These are phyloP conservation scores for Plasmopara muralis DNA, from an alignment of 352 stramenopile species.

Conservation along the genomic window DNA sequence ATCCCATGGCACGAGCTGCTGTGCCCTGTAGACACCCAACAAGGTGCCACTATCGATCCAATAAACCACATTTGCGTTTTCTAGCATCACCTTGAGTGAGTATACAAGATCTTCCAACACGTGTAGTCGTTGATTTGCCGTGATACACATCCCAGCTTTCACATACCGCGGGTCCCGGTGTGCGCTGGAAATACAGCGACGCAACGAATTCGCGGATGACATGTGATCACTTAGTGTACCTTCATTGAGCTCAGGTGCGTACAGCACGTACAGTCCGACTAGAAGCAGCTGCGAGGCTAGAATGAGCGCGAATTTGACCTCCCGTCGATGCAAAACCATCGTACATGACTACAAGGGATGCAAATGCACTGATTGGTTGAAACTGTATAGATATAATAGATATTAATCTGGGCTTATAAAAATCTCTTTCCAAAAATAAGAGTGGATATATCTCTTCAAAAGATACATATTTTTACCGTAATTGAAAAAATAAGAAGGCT, in stretches of 20 bases:
- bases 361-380: not conserved
- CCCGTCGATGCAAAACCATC: conserved; percentile 3
- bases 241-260: conserved; percentile 15
- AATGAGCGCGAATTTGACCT: conserved; percentile 30
- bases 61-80: conserved; percentile 31
- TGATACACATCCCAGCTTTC: conserved; percentile 26
- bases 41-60: conserved; percentile 57
- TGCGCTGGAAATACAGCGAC: conserved; percentile 28
- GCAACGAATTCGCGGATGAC: conserved; percentile 21
- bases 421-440: no score
- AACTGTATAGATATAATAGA: not conserved
- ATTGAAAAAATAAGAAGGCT: no score
- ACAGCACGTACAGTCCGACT: conserved; percentile 35
- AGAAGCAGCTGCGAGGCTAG: conserved; percentile 28
- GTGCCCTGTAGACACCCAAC: conserved; percentile 39
- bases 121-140: conserved; percentile 23
- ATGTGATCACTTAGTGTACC: conserved; percentile 9
- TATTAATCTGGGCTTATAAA: no score
- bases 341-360: not conserved
- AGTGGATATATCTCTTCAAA: not conserved
- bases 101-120: conserved; percentile 36
- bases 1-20: conserved; percentile 44
- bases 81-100: conserved; percentile 28
- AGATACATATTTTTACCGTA: not conserved
- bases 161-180: conserved; percentile 39